These are phyloP conservation scores for Candida chilensis DNA, from an alignment of 805 yeast genomes.

Conservation along the genomic window DNA sequence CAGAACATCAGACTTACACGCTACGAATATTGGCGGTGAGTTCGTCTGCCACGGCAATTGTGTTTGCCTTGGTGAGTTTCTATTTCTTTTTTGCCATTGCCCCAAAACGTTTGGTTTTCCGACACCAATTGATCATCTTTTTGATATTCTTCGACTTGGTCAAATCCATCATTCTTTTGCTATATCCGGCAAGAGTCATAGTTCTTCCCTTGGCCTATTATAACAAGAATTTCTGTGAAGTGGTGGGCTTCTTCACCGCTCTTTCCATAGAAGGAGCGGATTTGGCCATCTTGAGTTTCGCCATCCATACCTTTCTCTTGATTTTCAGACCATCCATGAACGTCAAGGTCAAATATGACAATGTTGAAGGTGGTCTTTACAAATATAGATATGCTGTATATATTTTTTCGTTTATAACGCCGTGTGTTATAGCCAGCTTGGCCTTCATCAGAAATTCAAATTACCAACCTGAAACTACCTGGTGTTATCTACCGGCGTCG, in stretches of 20 bases:
- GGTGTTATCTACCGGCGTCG: conserved; percentile 70
- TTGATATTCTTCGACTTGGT: conserved; percentile 66
- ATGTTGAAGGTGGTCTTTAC: conserved; percentile 69
- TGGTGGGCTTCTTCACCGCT: conserved; percentile 76
- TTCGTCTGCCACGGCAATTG: conserved; percentile 26
- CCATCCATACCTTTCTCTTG: conserved; percentile 70
- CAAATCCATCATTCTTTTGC: conserved; percentile 58
- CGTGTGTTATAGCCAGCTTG: conserved; percentile 59
- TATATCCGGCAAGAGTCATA: conserved; percentile 58
- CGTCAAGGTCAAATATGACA: conserved; percentile 26
- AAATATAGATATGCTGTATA: conserved; percentile 49
- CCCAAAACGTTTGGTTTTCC: conserved; percentile 50
- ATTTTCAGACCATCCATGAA: conserved; percentile 52
- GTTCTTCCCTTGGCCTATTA: conserved; percentile 32
- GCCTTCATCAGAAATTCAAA: conserved; percentile 55
- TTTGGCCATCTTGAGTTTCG: conserved; percentile 71
- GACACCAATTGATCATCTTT: conserved; percentile 63
- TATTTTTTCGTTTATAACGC: conserved; percentile 46
- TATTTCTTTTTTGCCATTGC: conserved; percentile 57
- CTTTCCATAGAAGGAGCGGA: conserved; percentile 81
- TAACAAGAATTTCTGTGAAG: conserved; percentile 43
- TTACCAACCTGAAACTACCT: conserved; percentile 54
- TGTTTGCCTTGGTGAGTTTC: conserved; percentile 47
- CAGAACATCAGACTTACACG: conserved; percentile 14
- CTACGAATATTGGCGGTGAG: conserved; percentile 27